A percentile compares a stretch with the other conserved stretches of the same genome.
These are phyloP conservation scores for Scheffersomyces quercinus DNA, from an alignment of 1,139 yeast species.

Conservation along the genomic window DNA sequence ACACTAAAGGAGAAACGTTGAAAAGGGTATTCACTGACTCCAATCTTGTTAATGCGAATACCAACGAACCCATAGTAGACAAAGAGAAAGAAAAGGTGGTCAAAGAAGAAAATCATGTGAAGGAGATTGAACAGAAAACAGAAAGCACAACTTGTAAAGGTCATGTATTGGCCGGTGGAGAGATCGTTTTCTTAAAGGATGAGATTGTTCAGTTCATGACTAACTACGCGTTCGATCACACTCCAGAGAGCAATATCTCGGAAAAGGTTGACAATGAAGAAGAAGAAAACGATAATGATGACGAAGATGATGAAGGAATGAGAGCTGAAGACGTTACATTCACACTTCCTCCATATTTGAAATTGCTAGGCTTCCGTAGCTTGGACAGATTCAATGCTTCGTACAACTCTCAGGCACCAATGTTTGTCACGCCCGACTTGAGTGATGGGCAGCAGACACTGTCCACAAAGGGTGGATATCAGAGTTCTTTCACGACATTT, in stretches of 20 bases:
- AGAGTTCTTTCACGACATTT: conserved; percentile 68
- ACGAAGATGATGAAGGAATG: conserved; percentile 6
- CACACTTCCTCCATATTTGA: conserved; percentile 41
- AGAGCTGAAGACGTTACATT: conserved; percentile 11
- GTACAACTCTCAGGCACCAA: conserved; percentile 55
- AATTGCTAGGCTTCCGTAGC: conserved; percentile 67
- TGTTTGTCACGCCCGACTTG: conserved; percentile 54
- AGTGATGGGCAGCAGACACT: conserved; percentile 30
- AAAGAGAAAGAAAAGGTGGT: conserved; percentile 8
- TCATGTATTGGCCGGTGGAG: conserved; percentile 25
- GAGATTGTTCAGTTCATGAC: conserved; percentile 32
- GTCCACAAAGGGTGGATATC: conserved; percentile 35
- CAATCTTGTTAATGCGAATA: conserved; percentile 19
- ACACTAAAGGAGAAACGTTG: conserved; percentile 52
- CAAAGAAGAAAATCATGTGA: not conserved
- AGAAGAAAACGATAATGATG: conserved; percentile 12
- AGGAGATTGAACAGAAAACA: not conserved
- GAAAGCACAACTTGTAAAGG: conserved; percentile 15
- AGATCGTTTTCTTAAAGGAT: conserved; percentile 26
- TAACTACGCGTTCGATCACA: conserved; percentile 39
- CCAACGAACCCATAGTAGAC: conserved; percentile 20
- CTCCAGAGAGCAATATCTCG: conserved; percentile 6
- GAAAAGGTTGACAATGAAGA: conserved; percentile 13
- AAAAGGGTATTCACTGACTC: conserved; percentile 56
- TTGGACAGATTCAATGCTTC: conserved; percentile 44